Conservation (phyloP, 1,284 basidiomycete genomes). For the Apiotrichum laibachii region DNA sequence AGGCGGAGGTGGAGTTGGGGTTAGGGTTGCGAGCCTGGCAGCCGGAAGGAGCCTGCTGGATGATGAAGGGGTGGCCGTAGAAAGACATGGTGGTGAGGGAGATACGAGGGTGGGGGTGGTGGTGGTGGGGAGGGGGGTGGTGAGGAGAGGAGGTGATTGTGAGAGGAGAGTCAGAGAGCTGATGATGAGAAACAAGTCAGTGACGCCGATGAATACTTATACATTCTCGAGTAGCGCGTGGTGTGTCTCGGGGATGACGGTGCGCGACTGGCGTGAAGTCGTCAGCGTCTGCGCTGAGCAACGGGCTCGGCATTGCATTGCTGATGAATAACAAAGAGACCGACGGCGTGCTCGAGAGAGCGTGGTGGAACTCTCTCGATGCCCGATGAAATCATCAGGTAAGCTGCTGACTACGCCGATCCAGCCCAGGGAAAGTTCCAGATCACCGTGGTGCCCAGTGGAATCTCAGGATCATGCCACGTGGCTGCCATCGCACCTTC, state of each 20-base stretch:
- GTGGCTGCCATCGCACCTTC: neutral
- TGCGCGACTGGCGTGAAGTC: too few relatives aligned
- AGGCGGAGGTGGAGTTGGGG: neutral
- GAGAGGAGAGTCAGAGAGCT: neutral
- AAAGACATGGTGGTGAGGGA: slow-evolving; percentile 11
- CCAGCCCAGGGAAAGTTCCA: neutral
- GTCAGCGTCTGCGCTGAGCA: too few relatives aligned
- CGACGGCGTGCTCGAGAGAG: neutral
- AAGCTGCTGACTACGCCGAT: too few relatives aligned
- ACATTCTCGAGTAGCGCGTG: neutral
- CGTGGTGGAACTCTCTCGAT: neutral
- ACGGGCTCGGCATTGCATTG: too few relatives aligned
- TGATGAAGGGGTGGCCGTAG: slow-evolving; percentile 21
- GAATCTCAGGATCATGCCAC: neutral
- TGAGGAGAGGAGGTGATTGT: neutral
- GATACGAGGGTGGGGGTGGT: neutral
- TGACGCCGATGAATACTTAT: neutral
- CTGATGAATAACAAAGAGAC: neutral
- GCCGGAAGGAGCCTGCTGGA: slow-evolving; percentile 1
- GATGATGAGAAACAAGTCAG: neutral
- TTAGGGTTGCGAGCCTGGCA: neutral
- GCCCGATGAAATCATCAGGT: too few relatives aligned
- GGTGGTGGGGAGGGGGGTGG: neutral
- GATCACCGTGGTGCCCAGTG: neutral
- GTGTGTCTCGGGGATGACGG: too few relatives aligned